Base-by-base conservation (phyloP, 2,329 filamentous ascomycete species). In the Talaromyces sp. region DNA sequence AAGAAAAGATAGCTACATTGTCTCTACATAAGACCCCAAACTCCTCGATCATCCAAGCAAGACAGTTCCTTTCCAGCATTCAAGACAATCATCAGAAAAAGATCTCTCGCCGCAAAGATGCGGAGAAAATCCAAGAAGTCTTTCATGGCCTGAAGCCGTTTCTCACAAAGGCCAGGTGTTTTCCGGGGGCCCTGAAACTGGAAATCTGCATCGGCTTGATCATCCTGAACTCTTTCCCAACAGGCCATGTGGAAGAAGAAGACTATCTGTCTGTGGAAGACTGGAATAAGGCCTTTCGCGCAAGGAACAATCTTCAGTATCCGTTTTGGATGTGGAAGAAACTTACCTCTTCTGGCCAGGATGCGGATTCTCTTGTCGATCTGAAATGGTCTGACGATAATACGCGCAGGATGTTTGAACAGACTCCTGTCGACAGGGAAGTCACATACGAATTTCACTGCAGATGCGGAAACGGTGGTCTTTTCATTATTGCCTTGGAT, bases 401-500 rank as follows among this genome's bases (percentile, higher is more conserved):
- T 3, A 65, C 65, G 12, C 56, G 23, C 30, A 65, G 63, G 0
- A 52, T 76, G 0, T 78, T 78, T 47, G 68, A 73, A 18, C 58
- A 67, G 14, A 60, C 66, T 0, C 67, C 68, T 33, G 66, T 55
- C 4, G 65, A 69, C 18, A 66, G 65, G 36, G 61, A 60, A 8
- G 62, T 78, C 5, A 65, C 57, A 5, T 79, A 78, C 53, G 76
- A 79, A 54, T 79, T 76, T 36, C 71, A 76, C 34, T 79, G 77
- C 57, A 69, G 69, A 23, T 72, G 68, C 7, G 71, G 68, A 18
- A 50, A 66, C 8, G 69, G 68, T n/a, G 65, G 71, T 10, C 53
- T 61, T 3, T 68, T 79, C 52, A 61, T 76, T 8, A 66, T 78
- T 4, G 65, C 63, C 1, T 64, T 79, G 10, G 67, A 76, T 57